Evolutionary conservation across 202 grass and related monocot genomes (phyloP).

Genomic region (Panicum hallii): DNA sequence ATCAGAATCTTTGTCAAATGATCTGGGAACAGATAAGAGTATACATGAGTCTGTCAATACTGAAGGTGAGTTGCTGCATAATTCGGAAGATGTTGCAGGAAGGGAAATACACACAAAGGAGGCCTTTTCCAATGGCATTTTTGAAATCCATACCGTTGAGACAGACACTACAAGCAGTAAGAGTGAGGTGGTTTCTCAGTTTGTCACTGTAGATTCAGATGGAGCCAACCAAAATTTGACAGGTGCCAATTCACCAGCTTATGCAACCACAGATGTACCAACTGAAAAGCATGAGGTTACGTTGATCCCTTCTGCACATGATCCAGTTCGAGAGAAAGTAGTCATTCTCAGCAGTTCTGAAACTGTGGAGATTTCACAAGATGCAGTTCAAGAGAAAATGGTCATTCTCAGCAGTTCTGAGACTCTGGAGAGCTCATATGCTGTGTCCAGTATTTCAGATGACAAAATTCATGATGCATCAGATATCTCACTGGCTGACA

Average conservation of each 20-base stretch:
- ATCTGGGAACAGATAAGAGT: conserved; percentile 22
- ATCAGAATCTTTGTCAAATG: conserved; percentile 42
- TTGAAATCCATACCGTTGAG: conserved; percentile 54
- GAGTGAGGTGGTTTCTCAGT: conserved; percentile 41
- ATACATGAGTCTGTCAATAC: conserved; percentile 24
- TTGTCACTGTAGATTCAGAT: conserved; percentile 43
- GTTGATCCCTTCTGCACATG: conserved; percentile 33
- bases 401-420: conserved; percentile 47
- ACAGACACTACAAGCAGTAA: conserved; percentile 33
- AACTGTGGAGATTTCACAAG: conserved; percentile 43
- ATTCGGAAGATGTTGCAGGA: conserved; percentile 34
- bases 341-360: conserved; percentile 45
- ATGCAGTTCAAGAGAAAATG: conserved; percentile 46
- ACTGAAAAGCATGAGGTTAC: conserved; percentile 43
- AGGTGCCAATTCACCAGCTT: conserved; percentile 38
- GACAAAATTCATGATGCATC: conserved; percentile 38
- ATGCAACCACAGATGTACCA: conserved; percentile 36
- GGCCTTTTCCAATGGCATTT: conserved; percentile 45
- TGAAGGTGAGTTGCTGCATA: conserved; percentile 38
- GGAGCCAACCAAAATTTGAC: conserved; percentile 25
- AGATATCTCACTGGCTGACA: conserved; percentile 29
- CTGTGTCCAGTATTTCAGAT: conserved; percentile 30
- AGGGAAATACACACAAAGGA: conserved; percentile 46
- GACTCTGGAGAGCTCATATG: conserved; percentile 43
- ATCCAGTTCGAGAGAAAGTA: conserved; percentile 43